A percentile compares a stretch with the other conserved stretches of the same genome.
These are phyloP conservation scores for Dendrobium catenatum DNA, from an alignment of 106 monocot species.

Conservation along the genomic window DNA sequence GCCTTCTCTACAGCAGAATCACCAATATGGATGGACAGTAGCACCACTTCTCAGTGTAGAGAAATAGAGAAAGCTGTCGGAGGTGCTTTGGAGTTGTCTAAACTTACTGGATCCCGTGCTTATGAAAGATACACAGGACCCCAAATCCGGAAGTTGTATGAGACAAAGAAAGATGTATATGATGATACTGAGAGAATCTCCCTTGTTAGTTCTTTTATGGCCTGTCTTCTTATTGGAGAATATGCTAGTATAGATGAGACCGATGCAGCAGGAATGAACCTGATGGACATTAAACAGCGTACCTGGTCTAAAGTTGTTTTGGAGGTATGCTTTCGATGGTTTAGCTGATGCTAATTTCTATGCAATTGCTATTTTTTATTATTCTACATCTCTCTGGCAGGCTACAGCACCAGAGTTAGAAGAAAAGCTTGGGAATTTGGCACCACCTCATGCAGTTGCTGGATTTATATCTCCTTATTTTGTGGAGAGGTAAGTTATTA, in stretches of 20 bases:
- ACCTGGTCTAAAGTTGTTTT: constrained; percentile 70
- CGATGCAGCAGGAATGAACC: constrained; percentile 95
- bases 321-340: constrained; percentile 32
- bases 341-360: not conserved
- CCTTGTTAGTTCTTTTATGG: constrained; percentile 94
- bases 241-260: constrained; percentile 88
- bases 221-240: constrained; percentile 64
- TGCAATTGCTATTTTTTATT: not conserved
- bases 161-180: constrained; percentile 51
- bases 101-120: constrained; percentile 82
- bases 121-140: constrained; percentile 88
- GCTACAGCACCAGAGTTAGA: constrained; percentile 83
- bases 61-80: constrained; percentile 80
- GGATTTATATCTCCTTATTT: constrained; percentile 79
- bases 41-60: constrained; percentile 82
- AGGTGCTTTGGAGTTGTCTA: constrained; percentile 73
- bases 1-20: constrained; percentile 73
- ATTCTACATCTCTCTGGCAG: constrained; percentile 20
- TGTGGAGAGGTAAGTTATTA: constrained; percentile 48
- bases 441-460: constrained; percentile 81
- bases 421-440: constrained; percentile 85
- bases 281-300: constrained; percentile 81
- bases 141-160: constrained; percentile 75
- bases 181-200: constrained; percentile 89
- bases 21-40: constrained; percentile 98